Evolutionary conservation across 1,284 basidiomycete species (phyloP).

Genomic region (Sporisorium iseilematis-ciliati): DNA sequence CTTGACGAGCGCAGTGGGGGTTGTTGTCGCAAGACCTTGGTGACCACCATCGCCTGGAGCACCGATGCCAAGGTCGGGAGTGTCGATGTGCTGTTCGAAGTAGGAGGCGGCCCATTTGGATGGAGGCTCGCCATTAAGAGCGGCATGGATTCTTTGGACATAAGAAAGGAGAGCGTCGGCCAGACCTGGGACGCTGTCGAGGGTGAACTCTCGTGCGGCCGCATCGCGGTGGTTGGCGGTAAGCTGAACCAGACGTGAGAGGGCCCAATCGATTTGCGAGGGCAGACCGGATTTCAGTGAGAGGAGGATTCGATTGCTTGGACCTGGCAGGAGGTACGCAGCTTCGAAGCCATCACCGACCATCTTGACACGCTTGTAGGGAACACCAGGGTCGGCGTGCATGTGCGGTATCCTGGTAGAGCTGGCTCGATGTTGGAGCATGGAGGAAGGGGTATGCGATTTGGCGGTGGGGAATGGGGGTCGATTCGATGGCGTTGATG

Average conservation of each 20-base stretch:
- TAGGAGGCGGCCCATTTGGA: conserved; percentile 50
- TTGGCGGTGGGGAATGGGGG: conserved; percentile 5
- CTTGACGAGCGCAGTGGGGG: not conserved
- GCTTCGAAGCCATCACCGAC: conserved; percentile 43
- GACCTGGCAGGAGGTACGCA: conserved; percentile 54
- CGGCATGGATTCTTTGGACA: conserved; percentile 50
- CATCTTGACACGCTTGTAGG: conserved; percentile 42
- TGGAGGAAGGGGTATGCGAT: conserved; percentile 19
- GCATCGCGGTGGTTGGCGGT: conserved; percentile 36
- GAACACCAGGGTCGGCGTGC: conserved; percentile 11
- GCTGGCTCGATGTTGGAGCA: conserved; percentile 26
- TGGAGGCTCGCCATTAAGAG: conserved; percentile 46
- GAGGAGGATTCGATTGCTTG: conserved; percentile 62
- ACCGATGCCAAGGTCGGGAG: conserved; percentile 54
- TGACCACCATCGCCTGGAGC: conserved; percentile 48
- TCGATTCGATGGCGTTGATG: conserved; percentile 17
- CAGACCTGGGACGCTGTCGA: conserved; percentile 59
- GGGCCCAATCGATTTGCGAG: conserved; percentile 66
- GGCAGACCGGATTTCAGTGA: conserved; percentile 65
- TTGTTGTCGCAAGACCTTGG: conserved; percentile 23
- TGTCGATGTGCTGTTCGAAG: conserved; percentile 53
- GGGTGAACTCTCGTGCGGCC: conserved; percentile 35
- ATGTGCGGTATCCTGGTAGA: conserved; percentile 7
- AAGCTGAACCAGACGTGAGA: conserved; percentile 52
- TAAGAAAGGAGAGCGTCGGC: conserved; percentile 57